A percentile compares a stretch with the other conserved stretches of the same genome.
phyloP scores from a whole-genome alignment of 2,329 filamentous ascomycete species.

The Aspergillus sp. region DNA sequence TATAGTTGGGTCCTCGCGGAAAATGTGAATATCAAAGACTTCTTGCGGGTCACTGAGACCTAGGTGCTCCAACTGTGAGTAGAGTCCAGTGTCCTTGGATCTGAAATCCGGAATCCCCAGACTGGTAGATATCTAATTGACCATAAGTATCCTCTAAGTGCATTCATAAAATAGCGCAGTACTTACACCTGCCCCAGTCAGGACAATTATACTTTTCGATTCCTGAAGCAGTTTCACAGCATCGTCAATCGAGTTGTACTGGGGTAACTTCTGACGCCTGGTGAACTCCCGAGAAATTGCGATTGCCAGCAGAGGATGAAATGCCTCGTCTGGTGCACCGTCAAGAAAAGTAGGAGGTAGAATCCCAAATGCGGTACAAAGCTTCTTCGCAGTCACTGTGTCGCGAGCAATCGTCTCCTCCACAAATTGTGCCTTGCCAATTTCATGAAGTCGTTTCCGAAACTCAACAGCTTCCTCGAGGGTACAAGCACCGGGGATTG shows the following conservation, averaged over 20 bases:
- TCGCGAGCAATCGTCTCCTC: slow-evolving; percentile 68
- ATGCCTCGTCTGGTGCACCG: slow-evolving; percentile 69
- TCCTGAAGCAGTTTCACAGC: slow-evolving; percentile 73
- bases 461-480: slow-evolving; percentile 68
- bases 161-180: background rate
- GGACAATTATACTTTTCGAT: slow-evolving; percentile 81
- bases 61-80: slow-evolving; percentile 77
- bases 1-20: slow-evolving; percentile 79
- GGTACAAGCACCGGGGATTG: slow-evolving; percentile 57
- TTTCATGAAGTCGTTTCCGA: slow-evolving; percentile 68
- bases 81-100: slow-evolving; percentile 88
- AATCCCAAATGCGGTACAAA: slow-evolving; percentile 84
- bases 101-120: slow-evolving; percentile 97
- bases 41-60: slow-evolving; percentile 85
- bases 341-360: slow-evolving; percentile 72
- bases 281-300: slow-evolving; percentile 78
- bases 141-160: background rate
- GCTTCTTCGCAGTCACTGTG: slow-evolving; percentile 73
- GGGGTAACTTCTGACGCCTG: slow-evolving; percentile 74
- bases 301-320: slow-evolving; percentile 71
- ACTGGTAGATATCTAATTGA: slow-evolving; percentile 75
- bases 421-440: slow-evolving; percentile 78
- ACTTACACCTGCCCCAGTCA: slow-evolving; percentile 80
- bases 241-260: slow-evolving; percentile 85
- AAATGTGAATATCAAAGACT: slow-evolving; percentile 88